These are phyloP conservation scores for Silybum marianum DNA, from an alignment of 129 eudicot genomes.

Conservation along the genomic window DNA sequence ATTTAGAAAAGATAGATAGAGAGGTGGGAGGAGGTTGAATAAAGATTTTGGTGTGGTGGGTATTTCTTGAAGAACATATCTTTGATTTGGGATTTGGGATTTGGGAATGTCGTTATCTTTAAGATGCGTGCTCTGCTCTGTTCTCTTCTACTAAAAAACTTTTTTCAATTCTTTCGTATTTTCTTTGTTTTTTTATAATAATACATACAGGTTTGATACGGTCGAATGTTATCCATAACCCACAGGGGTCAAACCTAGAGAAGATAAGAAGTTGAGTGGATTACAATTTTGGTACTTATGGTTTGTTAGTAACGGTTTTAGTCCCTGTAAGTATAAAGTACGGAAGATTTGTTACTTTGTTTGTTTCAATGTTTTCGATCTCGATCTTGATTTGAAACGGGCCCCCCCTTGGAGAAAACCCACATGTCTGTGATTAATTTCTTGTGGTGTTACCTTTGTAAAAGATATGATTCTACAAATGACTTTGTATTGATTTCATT, in stretches of 20 bases:
- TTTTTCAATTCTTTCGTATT: constrained; percentile 17
- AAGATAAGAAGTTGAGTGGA: not conserved
- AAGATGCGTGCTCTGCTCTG: constrained; percentile 34
- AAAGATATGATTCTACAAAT: too few species aligned
- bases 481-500: too few species aligned
- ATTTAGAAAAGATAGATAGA: constrained; percentile 1
- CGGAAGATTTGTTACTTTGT: too few species aligned
- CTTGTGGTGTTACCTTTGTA: too few species aligned
- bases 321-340: not conserved
- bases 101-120: constrained; percentile 32
- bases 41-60: constrained; percentile 27
- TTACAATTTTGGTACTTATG: not conserved
- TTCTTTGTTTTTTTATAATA: not conserved
- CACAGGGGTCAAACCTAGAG: not conserved
- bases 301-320: not conserved
- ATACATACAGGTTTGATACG: not conserved
- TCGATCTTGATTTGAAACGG: too few species aligned
- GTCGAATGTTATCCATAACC: constrained; percentile 1
- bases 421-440: too few species aligned
- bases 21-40: constrained; percentile 25
- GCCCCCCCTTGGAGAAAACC: too few species aligned
- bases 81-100: too few species aligned
- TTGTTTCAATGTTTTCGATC: too few species aligned
- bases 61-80: constrained; percentile 8
- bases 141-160: not conserved